Base-by-base conservation (phyloP, 169 alveolate species). In the Plasmodium ovale region DNA sequence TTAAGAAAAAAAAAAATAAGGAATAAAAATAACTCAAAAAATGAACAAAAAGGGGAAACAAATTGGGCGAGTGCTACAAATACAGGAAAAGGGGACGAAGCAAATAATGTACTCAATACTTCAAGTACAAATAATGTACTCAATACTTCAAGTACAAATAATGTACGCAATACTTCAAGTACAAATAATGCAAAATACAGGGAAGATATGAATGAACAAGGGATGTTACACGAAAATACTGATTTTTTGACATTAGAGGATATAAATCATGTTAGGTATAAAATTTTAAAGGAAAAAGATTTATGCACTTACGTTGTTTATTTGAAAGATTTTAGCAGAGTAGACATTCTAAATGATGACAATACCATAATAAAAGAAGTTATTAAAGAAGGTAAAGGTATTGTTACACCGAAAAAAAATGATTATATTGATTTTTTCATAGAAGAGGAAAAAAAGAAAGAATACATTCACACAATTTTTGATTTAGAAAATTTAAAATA, bases 361-460 rank as follows among this genome's bases (percentile, higher is more conserved):
- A 85, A 68, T 56, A 85, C 91, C 0, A 85, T 85, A 1, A 85
- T 54, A 54, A 85, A 85, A 47, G 91, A 85, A 69, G 74, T 85
- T 47, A 39, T 85, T 7, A 54, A 64, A 56, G 91, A 85, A 70
- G 91, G 91, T 4, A 27, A 68, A 27, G 91, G 87, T 27, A 70
- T 85, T 56, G 4, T 68, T 31, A 68, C 91, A 12, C 91, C 91
- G 14, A 85, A 85, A 68, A 85, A 85, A 85, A 85, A 85, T 69
- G 91, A 85, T 85, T 85, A 69, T 37, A 29, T 85, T 19, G 91
- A 85, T 39, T 85, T 68, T 70, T 37, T 68, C 58, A 54, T 85
- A 69, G 54, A 68, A 53, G 91, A 85, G 39, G 56, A 62, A 12
- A 49, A 42, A 33, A 85, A 85, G 31, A 33, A 47, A 27, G 91